Evolutionary conservation across 345 rosid genomes (phyloP).

Genomic region (Bruguiera sexangula): DNA sequence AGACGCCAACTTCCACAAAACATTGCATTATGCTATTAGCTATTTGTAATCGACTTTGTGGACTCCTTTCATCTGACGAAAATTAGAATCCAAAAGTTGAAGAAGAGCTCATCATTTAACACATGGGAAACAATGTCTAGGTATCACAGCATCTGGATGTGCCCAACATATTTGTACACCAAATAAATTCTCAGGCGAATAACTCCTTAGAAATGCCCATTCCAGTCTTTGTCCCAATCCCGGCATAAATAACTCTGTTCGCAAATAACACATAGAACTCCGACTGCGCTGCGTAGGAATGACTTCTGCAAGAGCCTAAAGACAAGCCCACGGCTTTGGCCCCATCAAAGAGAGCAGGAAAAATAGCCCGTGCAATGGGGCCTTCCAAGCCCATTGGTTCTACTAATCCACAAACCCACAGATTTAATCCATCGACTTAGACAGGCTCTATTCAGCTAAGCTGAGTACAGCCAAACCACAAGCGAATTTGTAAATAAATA

Average conservation of each 20-base stretch:
- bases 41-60: too few relatives aligned
- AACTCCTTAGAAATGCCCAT: constrained; percentile 87
- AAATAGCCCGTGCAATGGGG: too few relatives aligned
- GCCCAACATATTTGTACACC: constrained; percentile 95
- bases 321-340: too few relatives aligned
- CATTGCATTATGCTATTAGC: too few relatives aligned
- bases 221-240: constrained; percentile 88
- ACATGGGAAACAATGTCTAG: too few relatives aligned
- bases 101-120: too few relatives aligned
- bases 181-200: constrained; percentile 81
- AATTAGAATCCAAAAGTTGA: too few relatives aligned
- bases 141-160: constrained; percentile 47
- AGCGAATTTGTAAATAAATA: too few relatives aligned
- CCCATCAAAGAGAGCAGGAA: too few relatives aligned
- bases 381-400: too few relatives aligned
- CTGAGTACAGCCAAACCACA: neutral
- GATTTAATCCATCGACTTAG: neutral
- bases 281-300: neutral
- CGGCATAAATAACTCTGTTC: neutral
- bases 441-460: neutral
- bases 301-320: neutral
- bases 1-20: too few relatives aligned
- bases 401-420: neutral
- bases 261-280: neutral
- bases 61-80: too few relatives aligned